Conservation (phyloP, 768 basidiomycete species). For the Thelephora ganbajun region DNA sequence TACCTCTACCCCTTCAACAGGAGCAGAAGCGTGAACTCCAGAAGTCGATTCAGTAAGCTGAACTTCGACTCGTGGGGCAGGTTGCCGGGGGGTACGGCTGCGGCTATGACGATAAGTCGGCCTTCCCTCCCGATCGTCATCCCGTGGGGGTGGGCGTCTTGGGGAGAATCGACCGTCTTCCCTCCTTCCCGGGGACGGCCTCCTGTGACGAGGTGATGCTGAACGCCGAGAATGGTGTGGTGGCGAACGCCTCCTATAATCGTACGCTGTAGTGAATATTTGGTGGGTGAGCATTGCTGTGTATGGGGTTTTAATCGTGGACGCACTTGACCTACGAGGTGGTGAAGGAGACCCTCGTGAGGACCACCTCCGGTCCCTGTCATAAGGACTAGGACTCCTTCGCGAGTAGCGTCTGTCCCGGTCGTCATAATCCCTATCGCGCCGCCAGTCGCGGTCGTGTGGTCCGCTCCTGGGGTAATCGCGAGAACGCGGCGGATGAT, state of each 20-base stretch:
- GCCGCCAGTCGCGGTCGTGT: neutral
- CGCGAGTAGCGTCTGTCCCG: neutral
- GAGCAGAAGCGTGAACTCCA: too few relatives aligned
- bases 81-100: conserved; percentile 5
- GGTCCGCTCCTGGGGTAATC: neutral
- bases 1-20: too few relatives aligned
- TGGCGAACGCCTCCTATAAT: neutral
- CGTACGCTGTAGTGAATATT: neutral
- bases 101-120: conserved; percentile 5
- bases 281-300: neutral
- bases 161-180: conserved; percentile 1
- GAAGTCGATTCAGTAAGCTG: neutral
- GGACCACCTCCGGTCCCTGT: neutral
- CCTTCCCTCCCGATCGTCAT: conserved; percentile 1
- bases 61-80: conserved; percentile 1
- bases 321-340: neutral
- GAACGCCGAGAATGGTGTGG: neutral
- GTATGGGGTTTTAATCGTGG: neutral
- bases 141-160: conserved; percentile 5
- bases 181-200: too few relatives aligned
- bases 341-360: neutral
- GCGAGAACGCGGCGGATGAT: neutral
- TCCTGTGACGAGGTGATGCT: neutral
- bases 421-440: neutral
- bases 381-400: neutral